Evolutionary conservation across 2,329 filamentous ascomycete species (phyloP).

Genomic region (Dothistroma pini): DNA sequence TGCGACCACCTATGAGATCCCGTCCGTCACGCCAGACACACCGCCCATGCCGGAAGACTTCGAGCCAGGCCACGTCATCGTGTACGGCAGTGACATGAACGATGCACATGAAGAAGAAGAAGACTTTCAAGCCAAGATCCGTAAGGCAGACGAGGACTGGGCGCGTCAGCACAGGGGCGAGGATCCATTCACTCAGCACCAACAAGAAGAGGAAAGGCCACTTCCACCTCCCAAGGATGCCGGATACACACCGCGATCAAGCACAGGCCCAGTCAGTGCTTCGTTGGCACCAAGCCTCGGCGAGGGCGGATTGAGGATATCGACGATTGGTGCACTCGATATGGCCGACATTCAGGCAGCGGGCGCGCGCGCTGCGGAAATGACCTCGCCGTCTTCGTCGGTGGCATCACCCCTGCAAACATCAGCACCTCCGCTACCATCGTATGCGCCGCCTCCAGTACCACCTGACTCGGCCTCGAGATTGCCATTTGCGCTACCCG

Average conservation of each 20-base stretch:
- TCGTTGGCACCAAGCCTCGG: constrained; percentile 20
- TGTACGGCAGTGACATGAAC: constrained; percentile 24
- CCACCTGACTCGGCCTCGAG: constrained; percentile 27
- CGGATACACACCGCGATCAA: constrained; percentile 36
- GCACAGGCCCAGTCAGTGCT: constrained; percentile 27
- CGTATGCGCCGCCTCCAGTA: constrained; percentile 47
- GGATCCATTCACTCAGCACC: constrained; percentile 17
- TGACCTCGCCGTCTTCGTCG: constrained; percentile 15
- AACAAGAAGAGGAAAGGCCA: constrained; percentile 36
- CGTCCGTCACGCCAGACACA: constrained; percentile 33
- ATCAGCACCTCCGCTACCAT: constrained; percentile 40
- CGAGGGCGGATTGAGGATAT: constrained; percentile 29
- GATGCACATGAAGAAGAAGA: constrained; percentile 15
- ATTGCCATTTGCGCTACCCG: constrained; percentile 24
- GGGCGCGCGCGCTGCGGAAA: constrained; percentile 17
- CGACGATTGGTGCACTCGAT: constrained; percentile 31
- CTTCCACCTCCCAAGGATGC: constrained; percentile 44
- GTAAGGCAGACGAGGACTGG: constrained; percentile 34
- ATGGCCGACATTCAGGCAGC: constrained; percentile 38
- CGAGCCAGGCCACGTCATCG: constrained; percentile 30
- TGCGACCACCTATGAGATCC: constrained; percentile 28
- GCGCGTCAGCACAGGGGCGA: constrained; percentile 30
- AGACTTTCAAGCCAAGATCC: constrained; percentile 31
- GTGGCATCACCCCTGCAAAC: constrained; percentile 16
- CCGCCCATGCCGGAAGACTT: constrained; percentile 28